Evolutionary conservation across 2,329 filamentous ascomycete genomes (phyloP), one percentile per base, ranked within the genome.

Genomic region (Sporothrix mexicana): DNA sequence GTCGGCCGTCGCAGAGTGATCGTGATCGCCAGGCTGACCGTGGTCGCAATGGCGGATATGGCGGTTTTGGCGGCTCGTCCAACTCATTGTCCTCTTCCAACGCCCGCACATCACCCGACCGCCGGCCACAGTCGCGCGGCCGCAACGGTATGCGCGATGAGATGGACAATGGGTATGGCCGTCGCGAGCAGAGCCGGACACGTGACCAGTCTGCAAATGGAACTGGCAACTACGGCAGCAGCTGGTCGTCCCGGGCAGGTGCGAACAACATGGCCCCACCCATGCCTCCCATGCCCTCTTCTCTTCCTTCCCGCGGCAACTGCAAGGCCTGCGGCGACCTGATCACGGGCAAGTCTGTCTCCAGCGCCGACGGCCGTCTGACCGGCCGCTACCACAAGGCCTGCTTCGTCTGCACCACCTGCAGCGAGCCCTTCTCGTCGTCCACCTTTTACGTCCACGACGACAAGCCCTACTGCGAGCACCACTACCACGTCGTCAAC

Each of bases 341-440:
- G 7, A 98, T 99, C 77, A 88, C 90, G 61, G 95, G 94, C 23
- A 98, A 98, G 83, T 97, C 94, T 0, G 91, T 99, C 73, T 97
- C 95, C 47, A 97, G 94, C 15, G 94, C 94, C 0, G 96, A 98
- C 77, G 96, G 96, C 17, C 91, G 95, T 30, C 85, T 99, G 30
- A 97, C 93, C 0, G 96, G 96, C 10, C 91, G 94, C 75, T 99
- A 97, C 81, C 96, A 99, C 85, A 97, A 97, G 81, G 88, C 92
- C 4, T 99, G 95, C 81, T 98, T 99, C 79, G 93, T 95, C 12
- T 99, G 96, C 85, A 88, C 90, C 4, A 94, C 92, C 1, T 99
- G 96, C 83, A 85, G 86, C 12, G 87, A 90, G 71, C 91, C 94
- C 0, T 99, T 98, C 79, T 85, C 90, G 23, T 97, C 94, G 0